Conservation (phyloP, 208 protist species). For the Trypanosoma lewisi region DNA sequence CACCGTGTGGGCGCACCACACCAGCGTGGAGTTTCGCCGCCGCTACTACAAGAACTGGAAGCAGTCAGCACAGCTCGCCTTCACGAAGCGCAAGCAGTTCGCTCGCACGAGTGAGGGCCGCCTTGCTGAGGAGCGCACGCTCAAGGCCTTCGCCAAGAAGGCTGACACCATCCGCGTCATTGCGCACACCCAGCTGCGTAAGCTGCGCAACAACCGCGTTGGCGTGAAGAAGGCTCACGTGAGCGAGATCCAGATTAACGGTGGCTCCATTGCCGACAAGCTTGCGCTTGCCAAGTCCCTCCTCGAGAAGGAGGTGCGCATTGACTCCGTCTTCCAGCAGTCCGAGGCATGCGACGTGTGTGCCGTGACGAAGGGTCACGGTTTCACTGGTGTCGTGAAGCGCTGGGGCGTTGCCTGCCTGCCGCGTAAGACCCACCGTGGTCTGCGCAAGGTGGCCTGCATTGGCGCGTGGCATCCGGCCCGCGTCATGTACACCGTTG, state of each 20-base stretch:
- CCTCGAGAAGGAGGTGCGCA: conserved; percentile 97
- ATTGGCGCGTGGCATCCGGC: conserved; percentile 99
- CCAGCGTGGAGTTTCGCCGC: conserved; percentile 93
- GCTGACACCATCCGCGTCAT: conserved; percentile 97
- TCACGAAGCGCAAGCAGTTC: conserved; percentile 92
- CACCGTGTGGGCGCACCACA: conserved; percentile 98
- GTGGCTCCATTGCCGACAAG: conserved; percentile 96
- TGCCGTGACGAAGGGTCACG: conserved; percentile 98
- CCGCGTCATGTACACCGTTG: conserved; percentile 96
- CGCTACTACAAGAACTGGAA: conserved; percentile 99
- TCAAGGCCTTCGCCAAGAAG: conserved; percentile 95
- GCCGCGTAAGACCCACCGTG: conserved; percentile 98
- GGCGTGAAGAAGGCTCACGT: conserved; percentile 99
- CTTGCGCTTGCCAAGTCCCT: conserved; percentile 92
- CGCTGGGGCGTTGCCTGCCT: conserved; percentile 97
- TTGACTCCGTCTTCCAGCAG: conserved; percentile 94
- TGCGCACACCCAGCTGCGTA: conserved; percentile 98
- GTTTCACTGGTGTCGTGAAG: conserved; percentile 97
- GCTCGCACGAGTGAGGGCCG: conserved; percentile 83
- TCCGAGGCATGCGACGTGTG: conserved; percentile 97
- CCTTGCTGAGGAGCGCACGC: conserved; percentile 79
- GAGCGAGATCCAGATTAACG: conserved; percentile 99
- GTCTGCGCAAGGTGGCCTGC: conserved; percentile 99
- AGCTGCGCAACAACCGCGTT: conserved; percentile 96
- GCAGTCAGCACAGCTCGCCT: conserved; percentile 97